Evolutionary conservation across 2,329 filamentous ascomycete genomes (phyloP), one percentile per base, ranked within the genome.

Genomic region (Fusarium lateritium): DNA sequence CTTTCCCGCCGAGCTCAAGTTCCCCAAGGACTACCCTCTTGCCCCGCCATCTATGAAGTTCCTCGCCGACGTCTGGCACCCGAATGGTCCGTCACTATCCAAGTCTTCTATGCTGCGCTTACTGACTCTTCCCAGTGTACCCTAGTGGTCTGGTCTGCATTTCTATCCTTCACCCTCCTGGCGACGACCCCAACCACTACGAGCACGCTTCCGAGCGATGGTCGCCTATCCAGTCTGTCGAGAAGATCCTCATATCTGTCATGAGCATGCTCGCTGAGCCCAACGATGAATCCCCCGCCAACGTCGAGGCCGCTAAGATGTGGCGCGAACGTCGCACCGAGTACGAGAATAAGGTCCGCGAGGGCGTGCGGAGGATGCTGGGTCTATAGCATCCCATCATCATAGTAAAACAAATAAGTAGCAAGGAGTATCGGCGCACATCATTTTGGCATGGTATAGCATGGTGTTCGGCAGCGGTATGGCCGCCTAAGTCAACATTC

Each of bases 261-360:
- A 98, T 98, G 92, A 97, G 94, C 81, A 98, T 98, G 94, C 88
- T 98, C 45, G 94, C 94, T 2, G 94, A 97, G 82, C 91, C 95
- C 63, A 98, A 98, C 80, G 95, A 98, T 77, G 95, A 98, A 86
- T 96, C 92, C 70, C 95, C 95, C 0, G 95, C 95, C 60, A 98
- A 98, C 77, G 92, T 98, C 42, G 95, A 98, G 83, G 95, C 95
- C 1, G 95, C 94, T 61, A 94, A 96, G 83, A 93, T 97, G 92
- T 98, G 95, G 94, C 88, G 95, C 66, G 94, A 98, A 75, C 85
- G 91, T 66, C 88, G 94, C 70, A 77, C 83, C 21, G 93, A 97
- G 78, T 99, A 98, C 82, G 94, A 98, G 82, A 87, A 88, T 77
- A 91, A 90, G 80, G 96, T 99, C 38, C 87, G 92, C 74, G 91